Evolutionary conservation across 306 rosid genomes (phyloP), one percentile per base, ranked within the genome.

Genomic region (Aeschynomene evenia): DNA sequence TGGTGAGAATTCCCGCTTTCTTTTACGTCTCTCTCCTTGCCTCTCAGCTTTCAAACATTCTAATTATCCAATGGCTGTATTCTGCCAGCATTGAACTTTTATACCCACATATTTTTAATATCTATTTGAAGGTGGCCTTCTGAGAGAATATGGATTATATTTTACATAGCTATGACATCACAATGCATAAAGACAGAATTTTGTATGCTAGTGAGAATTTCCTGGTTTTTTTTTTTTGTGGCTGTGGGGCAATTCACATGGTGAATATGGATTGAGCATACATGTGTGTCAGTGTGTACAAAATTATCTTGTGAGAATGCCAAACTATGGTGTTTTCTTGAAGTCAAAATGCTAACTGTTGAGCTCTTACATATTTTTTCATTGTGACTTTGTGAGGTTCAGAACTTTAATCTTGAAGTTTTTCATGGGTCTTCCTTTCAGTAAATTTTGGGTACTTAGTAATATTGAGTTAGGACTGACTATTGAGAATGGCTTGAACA

Each of bases 1-100:
- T 88, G 88, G 96, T 92, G 80, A 71, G 88, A 50, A 51, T 63
- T 49, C 24, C 36, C 55, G 31, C 36, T 48, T 37, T 49, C 24
- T 29, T n/a, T 31, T 15, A 69, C 53, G 58, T 36, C 7, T 67
- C 12, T 23, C 10, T 74, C 15, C 5, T 31, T 56, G 51, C 62
- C 9, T 74, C 20, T 74, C 20, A 14, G 66, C 68, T 42, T 64
- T 67, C 18, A 37, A 31, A 20, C 20, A 45, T 45, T 13, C 4
- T 39, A 15, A 20, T 46, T 60, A 51, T 60, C 50, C 19, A 69
- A 40, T 31, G 58, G 69, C 20, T 60, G 63, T 39, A n/a, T 68
- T 70, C 40, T 37, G 67, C 37, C 57, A 66, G 29, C 39, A 42
- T 42, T 49, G 28, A 48, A n/a, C n/a, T 11, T 65, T 14, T 45